Conservation (phyloP, 257 asterid species). For the Fraxinus quadrangulata region DNA sequence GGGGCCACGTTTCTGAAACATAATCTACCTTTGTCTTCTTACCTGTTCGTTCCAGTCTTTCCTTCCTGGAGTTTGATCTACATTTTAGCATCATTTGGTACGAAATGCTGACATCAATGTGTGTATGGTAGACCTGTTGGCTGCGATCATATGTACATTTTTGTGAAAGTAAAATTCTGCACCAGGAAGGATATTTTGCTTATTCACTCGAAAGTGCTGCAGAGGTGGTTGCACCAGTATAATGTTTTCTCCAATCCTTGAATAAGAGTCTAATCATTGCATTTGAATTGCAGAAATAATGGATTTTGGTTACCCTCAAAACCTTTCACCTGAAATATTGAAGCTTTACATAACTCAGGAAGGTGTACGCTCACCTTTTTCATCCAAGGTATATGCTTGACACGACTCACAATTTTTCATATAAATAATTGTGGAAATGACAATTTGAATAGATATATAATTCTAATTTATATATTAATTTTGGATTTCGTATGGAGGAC, state of each 20-base stretch:
- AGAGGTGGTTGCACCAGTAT: constrained; percentile 10
- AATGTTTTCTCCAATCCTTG: not conserved
- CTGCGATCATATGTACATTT: constrained; percentile 6
- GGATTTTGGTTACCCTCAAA: constrained; percentile 99
- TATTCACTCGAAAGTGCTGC: not conserved
- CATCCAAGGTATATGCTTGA: constrained; percentile 73
- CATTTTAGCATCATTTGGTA: constrained; percentile 13
- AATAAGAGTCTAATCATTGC: not conserved
- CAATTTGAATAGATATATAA: constrained; percentile 15
- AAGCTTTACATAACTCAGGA: constrained; percentile 99
- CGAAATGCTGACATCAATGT: not conserved
- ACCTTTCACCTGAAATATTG: constrained; percentile 95
- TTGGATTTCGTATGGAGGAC: not conserved
- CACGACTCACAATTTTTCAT: not conserved
- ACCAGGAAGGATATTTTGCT: not conserved
- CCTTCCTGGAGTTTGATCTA: not conserved
- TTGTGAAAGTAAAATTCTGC: not conserved
- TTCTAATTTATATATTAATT: not conserved
- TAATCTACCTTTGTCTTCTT: not conserved
- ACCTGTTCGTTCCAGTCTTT: not conserved
- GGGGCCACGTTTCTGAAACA: constrained; percentile 17
- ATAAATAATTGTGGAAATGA: constrained; percentile 1
- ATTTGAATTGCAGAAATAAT: constrained; percentile 72
- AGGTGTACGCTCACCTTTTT: constrained; percentile 99
- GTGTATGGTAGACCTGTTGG: not conserved